A percentile compares a stretch with the other conserved stretches of the same genome.
These are phyloP conservation scores for Fusarium sp. DNA, from an alignment of 2,329 filamentous ascomycete species.

Conservation along the genomic window DNA sequence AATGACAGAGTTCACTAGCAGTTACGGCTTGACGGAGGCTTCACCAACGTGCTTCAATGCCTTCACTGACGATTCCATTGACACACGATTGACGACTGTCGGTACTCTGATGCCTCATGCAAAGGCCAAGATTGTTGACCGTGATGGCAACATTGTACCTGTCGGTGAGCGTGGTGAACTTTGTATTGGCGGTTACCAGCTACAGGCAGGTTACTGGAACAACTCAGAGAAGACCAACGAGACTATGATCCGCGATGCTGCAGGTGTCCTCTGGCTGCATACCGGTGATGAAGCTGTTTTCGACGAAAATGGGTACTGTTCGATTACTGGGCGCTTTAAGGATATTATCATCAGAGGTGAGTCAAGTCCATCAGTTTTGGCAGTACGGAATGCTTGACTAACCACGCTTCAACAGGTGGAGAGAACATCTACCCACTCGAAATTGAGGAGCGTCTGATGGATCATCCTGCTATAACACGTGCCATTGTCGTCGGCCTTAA, in stretches of 20 bases:
- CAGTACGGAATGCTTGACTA: slow-evolving; percentile 30
- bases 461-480: slow-evolving; percentile 67
- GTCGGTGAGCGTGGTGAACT: slow-evolving; percentile 76
- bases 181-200: slow-evolving; percentile 79
- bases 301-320: slow-evolving; percentile 73
- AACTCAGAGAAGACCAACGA: slow-evolving; percentile 78
- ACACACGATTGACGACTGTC: slow-evolving; percentile 73
- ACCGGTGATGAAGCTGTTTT: slow-evolving; percentile 76
- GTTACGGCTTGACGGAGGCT: slow-evolving; percentile 79
- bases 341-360: slow-evolving; percentile 78
- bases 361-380: slow-evolving; percentile 3
- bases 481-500: slow-evolving; percentile 76
- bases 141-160: slow-evolving; percentile 70
- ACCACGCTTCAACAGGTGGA: slow-evolving; percentile 58
- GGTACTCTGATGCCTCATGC: slow-evolving; percentile 80
- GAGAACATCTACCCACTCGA: slow-evolving; percentile 80
- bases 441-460: slow-evolving; percentile 75
- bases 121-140: slow-evolving; percentile 79
- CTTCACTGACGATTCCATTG: slow-evolving; percentile 74
- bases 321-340: slow-evolving; percentile 79
- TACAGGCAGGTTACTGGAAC: slow-evolving; percentile 73
- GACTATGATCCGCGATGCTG: slow-evolving; percentile 61
- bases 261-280: slow-evolving; percentile 67
- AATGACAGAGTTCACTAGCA: slow-evolving; percentile 77
- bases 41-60: slow-evolving; percentile 84